Evolutionary conservation across 2,329 filamentous ascomycete genomes (phyloP).

Genomic region (Gaeumannomyces sp.): DNA sequence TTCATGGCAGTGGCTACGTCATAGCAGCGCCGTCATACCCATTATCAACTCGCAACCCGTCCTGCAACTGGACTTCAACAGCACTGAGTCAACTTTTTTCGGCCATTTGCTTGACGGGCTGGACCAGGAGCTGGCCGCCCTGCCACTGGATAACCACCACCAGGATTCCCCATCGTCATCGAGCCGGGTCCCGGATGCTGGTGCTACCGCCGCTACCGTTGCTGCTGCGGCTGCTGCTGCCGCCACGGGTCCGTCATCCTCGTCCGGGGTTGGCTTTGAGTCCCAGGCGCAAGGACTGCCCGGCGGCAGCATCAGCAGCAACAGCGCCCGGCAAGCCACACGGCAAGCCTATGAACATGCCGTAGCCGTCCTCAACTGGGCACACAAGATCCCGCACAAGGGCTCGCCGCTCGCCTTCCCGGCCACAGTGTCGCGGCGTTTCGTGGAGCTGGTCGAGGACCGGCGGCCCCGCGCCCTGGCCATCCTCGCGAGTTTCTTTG

Average conservation of each 20-base stretch:
- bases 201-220: neutral
- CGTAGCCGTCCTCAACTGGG: constrained; percentile 61
- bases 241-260: constrained; percentile 1
- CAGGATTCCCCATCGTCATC: neutral
- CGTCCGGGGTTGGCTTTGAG: neutral
- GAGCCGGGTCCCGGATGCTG: neutral
- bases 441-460: constrained; percentile 52
- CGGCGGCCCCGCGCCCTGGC: constrained; percentile 55
- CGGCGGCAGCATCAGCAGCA: neutral
- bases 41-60: constrained; percentile 60
- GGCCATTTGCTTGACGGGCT: constrained; percentile 52
- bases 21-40: constrained; percentile 49
- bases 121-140: constrained; percentile 45
- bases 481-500: constrained; percentile 62
- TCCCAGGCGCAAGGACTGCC: neutral
- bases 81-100: constrained; percentile 50
- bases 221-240: neutral
- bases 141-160: constrained; percentile 18
- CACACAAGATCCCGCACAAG: constrained; percentile 53
- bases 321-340: constrained; percentile 22
- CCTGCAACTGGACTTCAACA: constrained; percentile 53
- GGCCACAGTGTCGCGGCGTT: constrained; percentile 56
- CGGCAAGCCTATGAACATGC: constrained; percentile 56
- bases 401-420: constrained; percentile 57
- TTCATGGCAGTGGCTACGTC: constrained; percentile 58